These are phyloP conservation scores for Phaseolus lunatus DNA, from an alignment of 306 rosid genomes.

Conservation along the genomic window DNA sequence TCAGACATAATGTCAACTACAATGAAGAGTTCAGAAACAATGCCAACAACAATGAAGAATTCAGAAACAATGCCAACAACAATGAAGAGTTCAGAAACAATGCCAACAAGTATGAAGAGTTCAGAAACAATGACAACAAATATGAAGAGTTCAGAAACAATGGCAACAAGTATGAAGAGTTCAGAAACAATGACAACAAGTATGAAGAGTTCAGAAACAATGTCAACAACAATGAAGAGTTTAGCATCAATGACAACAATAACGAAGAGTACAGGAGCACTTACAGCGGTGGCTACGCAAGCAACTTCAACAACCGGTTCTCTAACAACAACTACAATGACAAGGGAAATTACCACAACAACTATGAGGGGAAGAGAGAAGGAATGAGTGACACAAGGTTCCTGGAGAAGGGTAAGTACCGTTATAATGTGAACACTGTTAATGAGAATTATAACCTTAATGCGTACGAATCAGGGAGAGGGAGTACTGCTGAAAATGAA, in stretches of 20 bases:
- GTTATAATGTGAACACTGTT: constrained; percentile 41
- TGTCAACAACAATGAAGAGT: constrained; percentile 15
- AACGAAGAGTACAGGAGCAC: neutral
- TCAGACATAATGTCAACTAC: no score
- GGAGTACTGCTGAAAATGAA: constrained; percentile 46
- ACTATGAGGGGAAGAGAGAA: constrained; percentile 52
- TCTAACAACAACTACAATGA: constrained; percentile 35
- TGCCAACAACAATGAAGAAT: no score
- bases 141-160: constrained; percentile 25
- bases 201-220: constrained; percentile 28
- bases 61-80: no score
- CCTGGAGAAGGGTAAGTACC: constrained; percentile 66
- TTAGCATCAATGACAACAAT: neutral
- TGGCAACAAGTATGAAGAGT: neutral
- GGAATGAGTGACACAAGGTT: constrained; percentile 92
- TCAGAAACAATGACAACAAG: constrained; percentile 4
- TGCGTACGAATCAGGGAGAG: constrained; percentile 51
- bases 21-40: no score
- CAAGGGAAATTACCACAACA: constrained; percentile 26
- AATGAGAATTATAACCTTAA: constrained; percentile 45
- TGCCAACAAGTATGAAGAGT: neutral
- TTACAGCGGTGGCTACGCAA: neutral
- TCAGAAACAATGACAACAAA: neutral
- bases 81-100: neutral
- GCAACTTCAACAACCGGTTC: constrained; percentile 30